Conservation (phyloP, 2,329 filamentous ascomycete species). For the Pseudonectria buxi region DNA sequence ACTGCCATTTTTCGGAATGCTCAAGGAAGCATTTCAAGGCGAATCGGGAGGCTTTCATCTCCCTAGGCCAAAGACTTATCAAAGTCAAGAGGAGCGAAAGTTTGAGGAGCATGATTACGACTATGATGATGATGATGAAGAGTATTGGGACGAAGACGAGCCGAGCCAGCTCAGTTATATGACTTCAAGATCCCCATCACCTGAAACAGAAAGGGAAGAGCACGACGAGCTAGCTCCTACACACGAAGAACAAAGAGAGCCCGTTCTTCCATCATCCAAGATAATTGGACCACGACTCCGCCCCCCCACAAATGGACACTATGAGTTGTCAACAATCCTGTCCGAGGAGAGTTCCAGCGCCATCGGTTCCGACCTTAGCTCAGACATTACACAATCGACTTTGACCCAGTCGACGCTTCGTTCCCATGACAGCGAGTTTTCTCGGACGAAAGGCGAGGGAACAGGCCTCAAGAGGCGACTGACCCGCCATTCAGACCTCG, state of each 20-base stretch:
- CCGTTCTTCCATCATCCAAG: constrained; percentile 16
- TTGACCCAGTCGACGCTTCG: constrained; percentile 46
- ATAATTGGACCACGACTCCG: constrained; percentile 29
- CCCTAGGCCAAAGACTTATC: constrained; percentile 40
- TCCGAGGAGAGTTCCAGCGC: constrained; percentile 44
- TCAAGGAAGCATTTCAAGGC: constrained; percentile 57
- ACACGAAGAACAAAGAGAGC: constrained; percentile 12
- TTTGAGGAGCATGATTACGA: constrained; percentile 13
- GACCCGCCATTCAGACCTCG: constrained; percentile 87
- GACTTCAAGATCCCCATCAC: constrained; percentile 12
- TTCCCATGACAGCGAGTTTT: constrained; percentile 40
- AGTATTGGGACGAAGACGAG: constrained; percentile 20
- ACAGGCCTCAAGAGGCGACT: constrained; percentile 63
- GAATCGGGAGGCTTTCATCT: constrained; percentile 44
- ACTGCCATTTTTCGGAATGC: constrained; percentile 48
- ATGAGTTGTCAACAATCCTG: constrained; percentile 52
- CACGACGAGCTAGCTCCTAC: constrained; percentile 9
- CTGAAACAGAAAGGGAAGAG: constrained; percentile 9
- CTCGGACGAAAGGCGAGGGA: constrained; percentile 35
- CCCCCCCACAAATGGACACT: constrained; percentile 48
- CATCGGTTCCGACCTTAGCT: constrained; percentile 43
- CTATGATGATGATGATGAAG: constrained; percentile 14
- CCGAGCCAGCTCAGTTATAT: constrained; percentile 10
- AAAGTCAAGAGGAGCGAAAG: constrained; percentile 38
- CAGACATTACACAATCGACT: constrained; percentile 40